Conservation (phyloP, 1,139 yeast genomes). For the Fermentozyma sake region DNA sequence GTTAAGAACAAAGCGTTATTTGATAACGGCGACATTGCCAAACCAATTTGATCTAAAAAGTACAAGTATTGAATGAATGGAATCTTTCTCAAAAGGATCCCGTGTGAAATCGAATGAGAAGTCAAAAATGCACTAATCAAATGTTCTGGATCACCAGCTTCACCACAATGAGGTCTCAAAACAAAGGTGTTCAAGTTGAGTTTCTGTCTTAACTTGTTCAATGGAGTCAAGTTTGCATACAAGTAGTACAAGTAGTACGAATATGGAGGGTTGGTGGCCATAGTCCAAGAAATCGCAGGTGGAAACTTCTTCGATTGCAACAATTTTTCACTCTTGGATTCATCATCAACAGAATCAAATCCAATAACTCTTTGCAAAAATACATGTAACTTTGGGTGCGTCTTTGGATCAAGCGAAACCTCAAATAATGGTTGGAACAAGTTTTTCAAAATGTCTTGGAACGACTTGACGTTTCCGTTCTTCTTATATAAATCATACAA, state of each 20-base stretch:
- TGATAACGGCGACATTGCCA: conserved; percentile 98
- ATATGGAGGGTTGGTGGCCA: conserved; percentile 87
- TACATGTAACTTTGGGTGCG: conserved; percentile 84
- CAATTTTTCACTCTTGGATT: conserved; percentile 83
- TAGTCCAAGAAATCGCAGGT: conserved; percentile 75
- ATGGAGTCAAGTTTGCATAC: conserved; percentile 77
- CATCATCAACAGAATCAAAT: conserved; percentile 97
- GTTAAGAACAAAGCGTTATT: conserved; percentile 94
- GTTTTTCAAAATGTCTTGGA: conserved; percentile 74
- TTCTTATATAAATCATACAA: conserved; percentile 84
- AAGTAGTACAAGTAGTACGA: conserved; percentile 89
- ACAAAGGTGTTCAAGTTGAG: conserved; percentile 84
- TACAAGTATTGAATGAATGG: conserved; percentile 93
- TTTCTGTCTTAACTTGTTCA: conserved; percentile 75
- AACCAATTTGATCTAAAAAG: conserved; percentile 89
- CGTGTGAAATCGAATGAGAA: conserved; percentile 92
- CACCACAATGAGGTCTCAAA: conserved; percentile 96
- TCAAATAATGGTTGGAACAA: conserved; percentile 89
- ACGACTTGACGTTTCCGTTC: conserved; percentile 63
- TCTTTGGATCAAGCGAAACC: conserved; percentile 76
- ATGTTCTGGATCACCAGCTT: conserved; percentile 99
- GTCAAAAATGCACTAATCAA: conserved; percentile 84
- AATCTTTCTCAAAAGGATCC: conserved; percentile 84
- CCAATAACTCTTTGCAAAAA: conserved; percentile 94
- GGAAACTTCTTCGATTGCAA: conserved; percentile 75